Percentiles rank a stretch among this genome's conserved stretches.
Conservation (phyloP, 352 stramenopile genomes). For the Globisporangium paroecandrum region DNA sequence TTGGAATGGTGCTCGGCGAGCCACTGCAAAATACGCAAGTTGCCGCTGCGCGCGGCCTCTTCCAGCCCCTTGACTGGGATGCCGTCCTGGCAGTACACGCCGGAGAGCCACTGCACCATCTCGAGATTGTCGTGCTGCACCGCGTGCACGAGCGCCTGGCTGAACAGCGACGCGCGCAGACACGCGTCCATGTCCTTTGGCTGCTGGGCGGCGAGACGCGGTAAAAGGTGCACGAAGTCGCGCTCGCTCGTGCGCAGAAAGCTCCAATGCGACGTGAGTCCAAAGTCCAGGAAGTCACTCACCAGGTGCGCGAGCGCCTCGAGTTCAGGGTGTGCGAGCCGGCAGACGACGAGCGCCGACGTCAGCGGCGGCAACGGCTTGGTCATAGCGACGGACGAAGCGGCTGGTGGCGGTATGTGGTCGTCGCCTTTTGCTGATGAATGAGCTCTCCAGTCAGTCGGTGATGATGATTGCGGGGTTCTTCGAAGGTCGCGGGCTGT, state of each 20-base stretch:
- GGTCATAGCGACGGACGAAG: not conserved
- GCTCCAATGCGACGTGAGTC: slow-evolving; percentile 3
- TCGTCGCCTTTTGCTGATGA: not conserved
- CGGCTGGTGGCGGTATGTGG: too few species aligned
- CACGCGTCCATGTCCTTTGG: slow-evolving; percentile 2
- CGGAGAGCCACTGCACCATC: slow-evolving; percentile 15
- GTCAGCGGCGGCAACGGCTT: slow-evolving; percentile 10
- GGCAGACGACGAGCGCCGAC: slow-evolving; percentile 14
- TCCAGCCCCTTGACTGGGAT: slow-evolving; percentile 10
- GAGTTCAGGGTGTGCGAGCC: slow-evolving; percentile 7
- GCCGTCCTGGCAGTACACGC: slow-evolving; percentile 2
- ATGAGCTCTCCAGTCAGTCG: not conserved
- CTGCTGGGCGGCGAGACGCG: slow-evolving; percentile 3
- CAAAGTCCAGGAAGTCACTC: slow-evolving; percentile 15
- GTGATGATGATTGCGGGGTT: not conserved
- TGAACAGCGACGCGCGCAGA: slow-evolving; percentile 7
- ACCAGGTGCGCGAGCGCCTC: slow-evolving; percentile 15
- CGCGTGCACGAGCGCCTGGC: slow-evolving; percentile 3
- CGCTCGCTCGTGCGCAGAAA: slow-evolving; percentile 14
- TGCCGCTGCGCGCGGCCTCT: slow-evolving; percentile 7
- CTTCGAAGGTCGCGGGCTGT: not conserved
- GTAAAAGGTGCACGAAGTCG: slow-evolving; percentile 5
- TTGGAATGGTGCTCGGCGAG: slow-evolving; percentile 11
- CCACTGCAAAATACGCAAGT: slow-evolving; percentile 10
- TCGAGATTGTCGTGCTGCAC: slow-evolving; percentile 9